These are phyloP conservation scores for Lodderomyces elongisporus DNA, from an alignment of 1,139 yeast genomes.

Conservation along the genomic window DNA sequence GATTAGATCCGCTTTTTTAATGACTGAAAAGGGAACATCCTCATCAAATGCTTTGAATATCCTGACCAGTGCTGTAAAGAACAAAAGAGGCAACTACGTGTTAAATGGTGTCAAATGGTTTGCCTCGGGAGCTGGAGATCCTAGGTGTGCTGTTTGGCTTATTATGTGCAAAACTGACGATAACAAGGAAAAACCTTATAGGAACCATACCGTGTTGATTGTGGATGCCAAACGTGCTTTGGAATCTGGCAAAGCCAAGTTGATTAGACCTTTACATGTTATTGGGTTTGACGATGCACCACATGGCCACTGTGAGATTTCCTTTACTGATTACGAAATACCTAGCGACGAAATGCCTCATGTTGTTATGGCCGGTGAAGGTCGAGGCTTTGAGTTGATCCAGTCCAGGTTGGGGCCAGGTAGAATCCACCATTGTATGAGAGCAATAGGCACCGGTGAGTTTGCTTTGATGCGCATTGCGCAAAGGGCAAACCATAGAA, in stretches of 20 bases:
- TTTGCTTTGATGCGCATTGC: conserved; percentile 51
- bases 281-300: conserved; percentile 72
- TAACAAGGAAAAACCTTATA: conserved; percentile 30
- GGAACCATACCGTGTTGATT: conserved; percentile 58
- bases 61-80: conserved; percentile 42
- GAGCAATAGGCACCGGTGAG: conserved; percentile 63
- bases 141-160: conserved; percentile 57
- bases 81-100: conserved; percentile 46
- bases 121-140: conserved; percentile 75
- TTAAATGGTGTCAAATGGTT: conserved; percentile 70
- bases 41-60: conserved; percentile 68
- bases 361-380: conserved; percentile 44
- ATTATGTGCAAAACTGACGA: conserved; percentile 61
- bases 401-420: conserved; percentile 74
- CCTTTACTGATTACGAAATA: conserved; percentile 48
- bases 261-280: conserved; percentile 53
- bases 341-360: conserved; percentile 37
- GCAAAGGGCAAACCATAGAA: conserved; percentile 51
- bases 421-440: conserved; percentile 71
- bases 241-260: conserved; percentile 46
- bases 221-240: conserved; percentile 51
- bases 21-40: conserved; percentile 66
- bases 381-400: conserved; percentile 63
- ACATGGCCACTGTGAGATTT: conserved; percentile 67
- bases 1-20: conserved; percentile 62